A percentile compares a stretch with the other conserved stretches of the same genome.
These are phyloP conservation scores for Citrus trifoliata DNA, from an alignment of 345 rosid genomes.

Conservation along the genomic window DNA sequence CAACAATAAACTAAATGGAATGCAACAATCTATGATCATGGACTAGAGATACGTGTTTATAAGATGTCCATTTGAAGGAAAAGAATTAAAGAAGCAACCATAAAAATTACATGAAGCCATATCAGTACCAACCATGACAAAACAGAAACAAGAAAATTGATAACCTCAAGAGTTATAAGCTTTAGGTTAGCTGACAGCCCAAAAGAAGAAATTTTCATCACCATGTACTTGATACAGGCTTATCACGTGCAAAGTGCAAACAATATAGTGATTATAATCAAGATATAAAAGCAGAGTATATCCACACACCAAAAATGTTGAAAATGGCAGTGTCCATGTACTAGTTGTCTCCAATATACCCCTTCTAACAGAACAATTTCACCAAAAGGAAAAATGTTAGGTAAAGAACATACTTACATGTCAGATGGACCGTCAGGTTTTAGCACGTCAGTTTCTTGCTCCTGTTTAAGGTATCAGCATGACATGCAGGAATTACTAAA, in stretches of 20 bases:
- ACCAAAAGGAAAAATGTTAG: not conserved
- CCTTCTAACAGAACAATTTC: not conserved
- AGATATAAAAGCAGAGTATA: not conserved
- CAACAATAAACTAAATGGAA: not conserved
- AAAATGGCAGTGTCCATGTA: not conserved
- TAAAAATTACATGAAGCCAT: not conserved
- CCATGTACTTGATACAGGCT: not conserved
- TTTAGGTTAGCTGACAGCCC: not conserved
- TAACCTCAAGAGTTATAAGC: not conserved
- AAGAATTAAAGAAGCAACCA: not conserved
- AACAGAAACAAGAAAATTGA: not conserved
- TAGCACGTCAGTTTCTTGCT: slow-evolving; percentile 31
- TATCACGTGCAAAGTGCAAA: not conserved
- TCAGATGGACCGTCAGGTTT: slow-evolving; percentile 35
- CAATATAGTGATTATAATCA: not conserved
- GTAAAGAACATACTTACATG: slow-evolving; percentile 35
- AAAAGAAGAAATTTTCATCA: not conserved
- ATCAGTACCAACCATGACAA: not conserved
- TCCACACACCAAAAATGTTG: not conserved
- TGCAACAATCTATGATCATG: not conserved
- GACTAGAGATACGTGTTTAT: not conserved
- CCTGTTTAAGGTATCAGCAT: slow-evolving; percentile 30
- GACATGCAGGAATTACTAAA: not conserved
- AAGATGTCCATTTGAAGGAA: not conserved
- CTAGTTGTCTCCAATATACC: not conserved